Evolutionary conservation across 2,329 filamentous ascomycete genomes (phyloP).

Genomic region (Dryadomyces quercus-mongolicae): DNA sequence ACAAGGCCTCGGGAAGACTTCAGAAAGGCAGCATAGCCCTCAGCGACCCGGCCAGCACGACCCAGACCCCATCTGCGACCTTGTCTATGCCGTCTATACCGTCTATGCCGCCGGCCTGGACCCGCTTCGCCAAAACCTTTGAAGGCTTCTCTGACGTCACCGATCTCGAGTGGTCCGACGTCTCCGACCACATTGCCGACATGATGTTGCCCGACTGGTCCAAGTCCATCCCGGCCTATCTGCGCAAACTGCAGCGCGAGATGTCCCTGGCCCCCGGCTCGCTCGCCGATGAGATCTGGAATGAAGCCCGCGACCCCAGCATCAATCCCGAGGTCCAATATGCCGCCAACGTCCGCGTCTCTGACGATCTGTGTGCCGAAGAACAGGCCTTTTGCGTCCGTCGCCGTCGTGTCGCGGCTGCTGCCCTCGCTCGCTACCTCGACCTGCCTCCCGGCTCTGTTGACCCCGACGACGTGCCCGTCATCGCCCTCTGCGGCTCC

Average conservation of each 20-base stretch:
- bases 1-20: not conserved
- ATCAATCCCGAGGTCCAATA: constrained; percentile 80
- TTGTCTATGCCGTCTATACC: constrained; percentile 20
- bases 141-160: constrained; percentile 39
- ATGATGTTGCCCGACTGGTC: constrained; percentile 76
- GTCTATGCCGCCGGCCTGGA: too few relatives aligned
- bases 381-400: constrained; percentile 64
- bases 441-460: constrained; percentile 58
- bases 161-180: constrained; percentile 40
- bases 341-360: constrained; percentile 72
- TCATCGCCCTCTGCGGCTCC: constrained; percentile 88
- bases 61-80: not conserved
- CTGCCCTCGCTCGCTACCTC: constrained; percentile 73
- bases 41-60: not conserved
- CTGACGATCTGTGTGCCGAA: constrained; percentile 67
- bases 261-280: constrained; percentile 80
- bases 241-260: constrained; percentile 77
- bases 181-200: constrained; percentile 51
- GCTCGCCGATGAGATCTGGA: constrained; percentile 86
- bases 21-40: not conserved
- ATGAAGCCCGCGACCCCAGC: constrained; percentile 71
- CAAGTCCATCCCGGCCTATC: constrained; percentile 58
- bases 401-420: constrained; percentile 54
- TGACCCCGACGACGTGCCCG: constrained; percentile 85
- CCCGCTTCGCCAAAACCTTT: constrained; percentile 32